Base-by-base conservation (phyloP, 1,284 basidiomycete species). In the Trametes sp. region DNA sequence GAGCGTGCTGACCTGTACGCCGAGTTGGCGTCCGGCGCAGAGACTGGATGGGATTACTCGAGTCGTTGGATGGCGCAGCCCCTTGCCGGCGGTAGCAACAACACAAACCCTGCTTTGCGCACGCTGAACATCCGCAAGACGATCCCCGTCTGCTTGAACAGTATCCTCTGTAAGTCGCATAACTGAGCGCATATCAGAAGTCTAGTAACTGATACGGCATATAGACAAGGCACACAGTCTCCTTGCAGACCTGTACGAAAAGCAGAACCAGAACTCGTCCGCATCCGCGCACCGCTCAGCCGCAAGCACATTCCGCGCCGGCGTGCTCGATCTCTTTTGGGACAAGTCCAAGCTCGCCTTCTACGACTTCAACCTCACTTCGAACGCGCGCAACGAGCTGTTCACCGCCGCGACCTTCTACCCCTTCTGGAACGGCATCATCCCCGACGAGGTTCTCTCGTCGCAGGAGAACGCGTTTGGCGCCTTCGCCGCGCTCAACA, bases 11-110 rank as follows among this genome's bases (percentile, higher is more conserved):
- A 82, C 3, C 75, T 98, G n/a, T 98, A 96, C 71, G 85, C 92
- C n/a, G 91, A 97, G 74, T 84, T 98, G 23, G 95, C 96, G 0
- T 85, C 84, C 54, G 95, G 94, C 46, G 96, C 95, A 1, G 95
- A 98, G 80, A 87, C 85, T 13, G 95, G 80, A 4, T 86, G 84
- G 84, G 84, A 85, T 64, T 85, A 80, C 57, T 78, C 76, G 10
- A 76, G 79, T 1, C 80, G 89, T 36, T 86, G 81, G 77, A 75
- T 84, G 57, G 77, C 78, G 44, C 69, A 82, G 50, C 84, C 81
- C 44, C 75, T 82, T 68, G 81, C 60, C 7, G 74, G 79, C 16
- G 76, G 74, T 16, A 70, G 69, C 21, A 75, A 75, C 57, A 72
- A 79, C 55, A 75, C 76, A 1, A 81, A 79, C 55, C 82, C 85